A percentile compares a stretch with the other conserved stretches of the same genome.
Evolutionary conservation across 176 grass and related monocot species (phyloP).

Genomic region (Alopecurus myosuroides): DNA sequence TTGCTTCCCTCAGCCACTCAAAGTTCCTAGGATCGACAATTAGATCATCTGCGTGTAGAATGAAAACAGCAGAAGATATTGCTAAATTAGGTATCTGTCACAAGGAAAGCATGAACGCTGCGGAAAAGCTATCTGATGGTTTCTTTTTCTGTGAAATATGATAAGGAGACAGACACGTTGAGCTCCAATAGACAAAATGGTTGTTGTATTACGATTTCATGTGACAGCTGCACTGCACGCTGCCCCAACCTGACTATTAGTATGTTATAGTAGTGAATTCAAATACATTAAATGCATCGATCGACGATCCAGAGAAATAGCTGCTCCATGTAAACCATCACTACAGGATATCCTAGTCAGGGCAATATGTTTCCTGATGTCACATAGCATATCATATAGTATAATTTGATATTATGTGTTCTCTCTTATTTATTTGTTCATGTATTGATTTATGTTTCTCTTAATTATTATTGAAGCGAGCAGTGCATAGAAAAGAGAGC

Average conservation of each 20-base stretch:
- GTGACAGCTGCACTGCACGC: not conserved
- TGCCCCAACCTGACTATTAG: not conserved
- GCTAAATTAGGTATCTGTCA: not conserved
- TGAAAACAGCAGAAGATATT: not conserved
- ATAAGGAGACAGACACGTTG: not conserved
- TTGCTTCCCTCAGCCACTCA: slow-evolving; percentile 93
- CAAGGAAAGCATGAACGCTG: not conserved
- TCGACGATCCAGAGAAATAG: not conserved
- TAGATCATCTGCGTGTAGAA: slow-evolving; percentile 67
- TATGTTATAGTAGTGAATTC: slow-evolving; percentile 4
- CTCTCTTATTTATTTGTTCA: not conserved
- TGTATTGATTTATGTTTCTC: not conserved
- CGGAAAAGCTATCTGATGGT: not conserved
- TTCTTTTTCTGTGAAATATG: not conserved
- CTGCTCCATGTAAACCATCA: not conserved
- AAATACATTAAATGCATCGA: not conserved
- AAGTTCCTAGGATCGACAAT: slow-evolving; percentile 96
- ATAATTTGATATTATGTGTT: not conserved
- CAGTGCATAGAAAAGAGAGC: slow-evolving; percentile 15
- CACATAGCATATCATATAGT: not conserved
- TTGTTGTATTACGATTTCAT: not conserved
- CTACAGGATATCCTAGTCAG: not conserved
- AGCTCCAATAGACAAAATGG: not conserved
- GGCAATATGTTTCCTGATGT: not conserved
- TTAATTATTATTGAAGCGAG: not conserved